phyloP scores from a whole-genome alignment of 2,329 filamentous ascomycete species.

The Talaromyces sp. region DNA sequence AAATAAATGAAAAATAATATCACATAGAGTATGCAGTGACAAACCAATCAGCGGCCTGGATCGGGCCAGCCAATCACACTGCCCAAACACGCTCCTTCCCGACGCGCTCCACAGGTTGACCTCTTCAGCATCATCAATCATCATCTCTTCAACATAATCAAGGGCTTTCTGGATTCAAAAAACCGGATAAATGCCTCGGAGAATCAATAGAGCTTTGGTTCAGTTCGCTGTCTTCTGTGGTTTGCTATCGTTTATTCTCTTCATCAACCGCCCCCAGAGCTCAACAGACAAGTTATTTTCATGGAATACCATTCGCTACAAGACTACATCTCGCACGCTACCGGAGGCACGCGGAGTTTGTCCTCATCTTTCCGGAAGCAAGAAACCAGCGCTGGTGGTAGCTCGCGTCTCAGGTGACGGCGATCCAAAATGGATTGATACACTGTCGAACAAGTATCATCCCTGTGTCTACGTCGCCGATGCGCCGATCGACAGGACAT shows the following conservation, averaged over 20 bases:
- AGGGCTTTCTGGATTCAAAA: neutral
- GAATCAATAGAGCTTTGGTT: conserved; percentile 27
- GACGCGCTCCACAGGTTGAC: too few relatives aligned
- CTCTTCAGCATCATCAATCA: too few relatives aligned
- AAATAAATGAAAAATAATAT: neutral
- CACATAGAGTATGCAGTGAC: neutral
- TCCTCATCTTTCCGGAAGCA: conserved; percentile 31
- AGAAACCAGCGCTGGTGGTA: conserved; percentile 44
- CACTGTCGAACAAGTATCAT: conserved; percentile 37
- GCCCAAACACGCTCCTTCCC: too few relatives aligned
- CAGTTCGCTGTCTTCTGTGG: conserved; percentile 32
- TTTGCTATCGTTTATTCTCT: conserved; percentile 33
- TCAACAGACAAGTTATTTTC: conserved; percentile 29
- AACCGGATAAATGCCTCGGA: conserved; percentile 30
- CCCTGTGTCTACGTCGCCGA: conserved; percentile 44
- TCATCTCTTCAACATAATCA: too few relatives aligned
- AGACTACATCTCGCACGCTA: conserved; percentile 29
- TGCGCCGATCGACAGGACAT: conserved; percentile 18
- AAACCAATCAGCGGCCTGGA: neutral
- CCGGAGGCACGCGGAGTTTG: conserved; percentile 37
- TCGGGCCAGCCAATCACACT: too few relatives aligned
- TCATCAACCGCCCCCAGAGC: conserved; percentile 26
- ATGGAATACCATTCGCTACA: conserved; percentile 43
- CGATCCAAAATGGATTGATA: conserved; percentile 38
- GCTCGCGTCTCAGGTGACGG: conserved; percentile 40